These are phyloP conservation scores for Pseudisothecium myosuroides DNA, from an alignment of 225 moss, liverwort and hornwort genomes.

Conservation along the genomic window DNA sequence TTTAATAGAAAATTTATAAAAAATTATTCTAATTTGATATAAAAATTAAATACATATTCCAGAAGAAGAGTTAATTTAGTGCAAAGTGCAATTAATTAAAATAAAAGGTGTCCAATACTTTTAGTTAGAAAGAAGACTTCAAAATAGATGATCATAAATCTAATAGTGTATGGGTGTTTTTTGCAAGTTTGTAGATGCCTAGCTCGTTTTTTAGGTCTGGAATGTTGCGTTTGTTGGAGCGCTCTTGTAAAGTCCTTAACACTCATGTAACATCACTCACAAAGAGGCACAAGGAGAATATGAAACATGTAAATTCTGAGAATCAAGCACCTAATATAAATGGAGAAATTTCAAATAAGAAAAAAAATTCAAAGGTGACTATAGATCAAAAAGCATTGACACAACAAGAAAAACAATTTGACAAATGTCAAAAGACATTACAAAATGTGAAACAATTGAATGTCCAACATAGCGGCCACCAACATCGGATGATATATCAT, in stretches of 20 bases:
- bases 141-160: background rate
- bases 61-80: too few relatives aligned
- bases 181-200: slow-evolving; percentile 1
- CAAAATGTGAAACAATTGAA: background rate
- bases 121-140: background rate
- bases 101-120: accelerated
- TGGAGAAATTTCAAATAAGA: background rate
- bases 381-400: background rate
- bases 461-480: background rate
- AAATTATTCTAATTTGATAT: background rate
- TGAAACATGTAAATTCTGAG: background rate
- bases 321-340: background rate
- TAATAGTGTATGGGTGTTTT: background rate
- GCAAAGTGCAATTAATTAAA: too few relatives aligned
- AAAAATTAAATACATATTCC: background rate
- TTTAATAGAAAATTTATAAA: background rate
- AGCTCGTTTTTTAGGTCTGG: background rate
- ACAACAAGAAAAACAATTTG: background rate
- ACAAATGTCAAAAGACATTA: background rate
- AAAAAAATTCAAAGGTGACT: background rate
- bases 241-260: slow-evolving; percentile 22
- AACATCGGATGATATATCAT: slow-evolving; percentile 1
- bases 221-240: slow-evolving; percentile 24
- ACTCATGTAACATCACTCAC: slow-evolving; percentile 11
- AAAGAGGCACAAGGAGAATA: slow-evolving; percentile 3